Conservation (phyloP, 805 yeast genomes). For the Candida alai region DNA sequence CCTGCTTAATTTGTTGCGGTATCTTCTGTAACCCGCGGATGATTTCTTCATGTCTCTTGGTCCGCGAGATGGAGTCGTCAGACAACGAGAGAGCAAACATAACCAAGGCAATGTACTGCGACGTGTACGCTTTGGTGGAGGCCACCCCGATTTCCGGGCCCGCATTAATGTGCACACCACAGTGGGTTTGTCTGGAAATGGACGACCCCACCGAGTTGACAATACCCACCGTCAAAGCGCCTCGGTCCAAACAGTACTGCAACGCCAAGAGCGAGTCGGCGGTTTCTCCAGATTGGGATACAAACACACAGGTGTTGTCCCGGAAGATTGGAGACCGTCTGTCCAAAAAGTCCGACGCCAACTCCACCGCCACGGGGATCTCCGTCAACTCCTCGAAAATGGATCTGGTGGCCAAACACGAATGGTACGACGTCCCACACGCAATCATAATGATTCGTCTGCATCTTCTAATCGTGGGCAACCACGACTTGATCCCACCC, state of each 20-base stretch:
- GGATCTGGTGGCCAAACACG: constrained; percentile 95
- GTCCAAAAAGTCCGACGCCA: constrained; percentile 93
- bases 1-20: constrained; percentile 80
- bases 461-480: constrained; percentile 88
- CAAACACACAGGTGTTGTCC: constrained; percentile 96
- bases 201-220: constrained; percentile 97
- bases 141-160: constrained; percentile 99
- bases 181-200: constrained; percentile 93
- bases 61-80: constrained; percentile 79
- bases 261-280: constrained; percentile 96
- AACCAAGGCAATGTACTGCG: constrained; percentile 94
- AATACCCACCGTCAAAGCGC: constrained; percentile 95
- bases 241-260: constrained; percentile 93
- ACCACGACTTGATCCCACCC: constrained; percentile 85
- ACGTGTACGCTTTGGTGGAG: constrained; percentile 97
- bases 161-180: constrained; percentile 99
- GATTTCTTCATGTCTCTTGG: constrained; percentile 75
- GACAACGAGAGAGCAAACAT: constrained; percentile 96
- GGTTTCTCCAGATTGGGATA: constrained; percentile 98
- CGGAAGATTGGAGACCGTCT: constrained; percentile 96
- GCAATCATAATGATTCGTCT: constrained; percentile 97
- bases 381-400: constrained; percentile 95
- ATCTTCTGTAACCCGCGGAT: constrained; percentile 80
- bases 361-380: constrained; percentile 87
- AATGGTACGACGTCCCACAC: constrained; percentile 98